Base-by-base conservation (phyloP, 768 basidiomycete species). In the Suillus subluteus region DNA sequence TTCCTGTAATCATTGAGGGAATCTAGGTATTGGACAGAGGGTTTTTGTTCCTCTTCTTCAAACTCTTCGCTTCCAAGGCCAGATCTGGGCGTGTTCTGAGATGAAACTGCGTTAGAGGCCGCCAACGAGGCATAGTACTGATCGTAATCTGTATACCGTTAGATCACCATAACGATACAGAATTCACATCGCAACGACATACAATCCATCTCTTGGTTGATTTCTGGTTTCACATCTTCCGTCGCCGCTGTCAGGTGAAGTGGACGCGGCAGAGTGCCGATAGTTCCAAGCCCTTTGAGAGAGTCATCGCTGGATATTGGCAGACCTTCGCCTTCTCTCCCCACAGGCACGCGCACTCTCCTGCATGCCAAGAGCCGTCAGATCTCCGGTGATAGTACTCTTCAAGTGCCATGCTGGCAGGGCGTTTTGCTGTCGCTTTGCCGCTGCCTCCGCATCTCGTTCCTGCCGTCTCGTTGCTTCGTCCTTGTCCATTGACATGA, bases 341-440 rank as follows among this genome's bases (percentile, higher is more conserved):
- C 73, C 63, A 84, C 84, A n/a, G 32, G 83, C 78, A 65, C 89
- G 80, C n/a, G 86, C 87, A 68, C 76, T 86, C 75, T 93, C 91
- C 71, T 88, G 86, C 65, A 92, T 85, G 23, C 95, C 95, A 48
- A 96, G 82, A 26, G 94, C 91, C 1, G 97, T 98, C 67, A 95
- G 81, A 70, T 96, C 92, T 11, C 96, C 95, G 4, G 95, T 90
- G 67, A 99, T 95, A 3, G 98, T 99, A 74, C 95, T 96, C 78
- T 94, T 92, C 71, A 96, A 85, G 81, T 98, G 94, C 98, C 98
- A 99, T 15, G 91, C 83, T 1, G 98, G 98, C 55, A 99, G 81
- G 0, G 89, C 87, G 74, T 99, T 98, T 80, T 99, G 96, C 74
- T 91, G 87, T 66, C 94, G 80, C 79, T 96, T 96, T 64, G 90